Base-by-base conservation (phyloP, 129 eudicot species). In the Artemisia annua region DNA sequence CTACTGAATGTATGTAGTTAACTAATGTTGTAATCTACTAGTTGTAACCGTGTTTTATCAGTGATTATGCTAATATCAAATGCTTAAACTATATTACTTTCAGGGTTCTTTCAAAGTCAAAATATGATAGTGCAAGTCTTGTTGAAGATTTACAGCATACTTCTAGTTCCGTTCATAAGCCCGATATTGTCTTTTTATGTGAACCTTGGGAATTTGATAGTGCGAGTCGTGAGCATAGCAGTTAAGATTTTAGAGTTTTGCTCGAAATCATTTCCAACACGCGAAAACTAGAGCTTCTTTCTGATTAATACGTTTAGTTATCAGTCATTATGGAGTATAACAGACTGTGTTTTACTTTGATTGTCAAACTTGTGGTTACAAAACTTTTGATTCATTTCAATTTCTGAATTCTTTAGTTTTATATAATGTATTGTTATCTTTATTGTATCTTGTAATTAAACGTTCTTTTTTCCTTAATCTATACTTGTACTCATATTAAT, bases 81-180 rank as follows among this genome's bases (percentile, higher is more conserved):
- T 24, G 26, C 15, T 55, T 44, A 43, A 71, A 12, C 1, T 56
- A 15, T 55, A 54, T 0, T 66, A 12, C 0, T 56, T 64, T 48
- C 77, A 78, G 95, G 95, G 88, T 85, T 89, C 85, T 80, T 89
- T 53, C 78, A 63, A 64, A 87, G 91, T 76, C 89, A 85, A 3
- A 84, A 82, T 74, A 13, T 81, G 60, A 66, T 92, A 59, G 80
- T 82, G 48, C 90, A 85, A 68, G 69, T 83, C 28, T 24, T 91
- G 43, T 32, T 69, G 39, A 89, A 83, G 80, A 69, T 80, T 18
- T 89, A 82, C 78, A 71, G 76, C 35, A 74, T 85, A 7, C 28
- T 80, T 71, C 28, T 85, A 44, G 84, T 72, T 66, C 96, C 95
- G 1, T 80, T 89, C 12, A 48, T 87, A 67, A 79, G 81, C 80